Percentiles rank a stretch among this genome's conserved stretches.
Evolutionary conservation across 2,329 filamentous ascomycete species (phyloP).

Genomic region (Didymella segeticola): DNA sequence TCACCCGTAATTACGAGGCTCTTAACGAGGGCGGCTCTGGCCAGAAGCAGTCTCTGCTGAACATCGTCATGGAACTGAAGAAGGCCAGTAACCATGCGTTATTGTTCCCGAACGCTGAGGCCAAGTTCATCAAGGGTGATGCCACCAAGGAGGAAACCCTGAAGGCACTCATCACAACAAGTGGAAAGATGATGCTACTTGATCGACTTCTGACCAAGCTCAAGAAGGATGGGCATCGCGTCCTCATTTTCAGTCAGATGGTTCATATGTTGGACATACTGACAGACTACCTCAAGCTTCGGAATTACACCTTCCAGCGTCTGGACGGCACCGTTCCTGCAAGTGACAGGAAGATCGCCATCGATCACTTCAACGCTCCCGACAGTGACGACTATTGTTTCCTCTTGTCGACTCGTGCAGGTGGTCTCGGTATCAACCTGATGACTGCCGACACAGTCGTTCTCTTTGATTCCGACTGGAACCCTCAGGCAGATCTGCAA

Average conservation of each 20-base stretch:
- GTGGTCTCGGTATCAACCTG: conserved; percentile 96
- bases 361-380: conserved; percentile 98
- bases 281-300: conserved; percentile 88
- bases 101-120: conserved; percentile 94
- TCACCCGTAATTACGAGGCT: conserved; percentile 94
- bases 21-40: conserved; percentile 89
- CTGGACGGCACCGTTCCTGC: conserved; percentile 95
- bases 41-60: conserved; percentile 92
- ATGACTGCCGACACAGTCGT: conserved; percentile 99
- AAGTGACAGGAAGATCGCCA: conserved; percentile 85
- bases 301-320: conserved; percentile 94
- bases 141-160: conserved; percentile 86
- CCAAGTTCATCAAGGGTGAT: conserved; percentile 82
- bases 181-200: conserved; percentile 99
- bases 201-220: conserved; percentile 94
- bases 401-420: conserved; percentile 90
- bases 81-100: conserved; percentile 99
- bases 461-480: conserved; percentile 98
- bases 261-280: conserved; percentile 98
- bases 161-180: conserved; percentile 92
- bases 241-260: conserved; percentile 99
- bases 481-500: conserved; percentile 95
- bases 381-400: conserved; percentile 97
- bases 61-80: conserved; percentile 99
- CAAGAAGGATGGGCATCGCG: conserved; percentile 90